Evolutionary conservation across 129 eudicot genomes (phyloP).

Genomic region (Sambucus nigra): DNA sequence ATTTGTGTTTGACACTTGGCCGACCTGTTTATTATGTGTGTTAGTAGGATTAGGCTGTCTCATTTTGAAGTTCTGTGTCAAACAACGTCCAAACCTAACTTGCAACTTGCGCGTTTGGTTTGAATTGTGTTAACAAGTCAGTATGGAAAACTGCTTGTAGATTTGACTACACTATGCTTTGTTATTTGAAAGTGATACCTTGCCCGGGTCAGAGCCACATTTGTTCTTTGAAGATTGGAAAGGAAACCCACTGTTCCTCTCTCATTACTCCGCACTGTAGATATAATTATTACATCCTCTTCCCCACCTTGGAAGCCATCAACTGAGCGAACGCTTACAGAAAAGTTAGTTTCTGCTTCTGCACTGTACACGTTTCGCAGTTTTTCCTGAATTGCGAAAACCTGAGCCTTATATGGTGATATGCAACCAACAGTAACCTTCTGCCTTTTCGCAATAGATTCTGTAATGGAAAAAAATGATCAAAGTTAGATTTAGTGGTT

Average conservation of each 20-base stretch:
- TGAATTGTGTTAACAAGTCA: too few species aligned
- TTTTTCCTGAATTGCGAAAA: constrained; percentile 33
- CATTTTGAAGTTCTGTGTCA: too few species aligned
- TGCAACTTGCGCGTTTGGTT: too few species aligned
- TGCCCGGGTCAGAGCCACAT: constrained; percentile 84
- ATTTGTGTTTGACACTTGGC: too few species aligned
- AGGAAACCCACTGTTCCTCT: constrained; percentile 52
- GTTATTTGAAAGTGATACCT: constrained; percentile 28
- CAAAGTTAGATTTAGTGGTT: not conserved
- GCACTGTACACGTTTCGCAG: constrained; percentile 21
- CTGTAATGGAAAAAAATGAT: constrained; percentile 14
- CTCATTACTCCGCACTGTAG: constrained; percentile 47
- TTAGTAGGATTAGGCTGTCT: too few species aligned
- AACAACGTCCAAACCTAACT: too few species aligned
- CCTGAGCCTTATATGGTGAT: constrained; percentile 74
- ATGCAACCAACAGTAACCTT: constrained; percentile 59
- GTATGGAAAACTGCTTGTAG: not conserved
- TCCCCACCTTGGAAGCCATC: constrained; percentile 85
- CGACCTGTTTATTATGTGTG: too few species aligned
- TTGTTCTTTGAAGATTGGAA: constrained; percentile 37
- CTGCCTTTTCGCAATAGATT: constrained; percentile 15
- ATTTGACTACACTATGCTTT: not conserved
- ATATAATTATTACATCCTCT: constrained; percentile 65
- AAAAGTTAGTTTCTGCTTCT: constrained; percentile 18
- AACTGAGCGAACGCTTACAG: constrained; percentile 38